These are phyloP conservation scores for Jatropha curcas DNA, from an alignment of 345 rosid genomes.

Conservation along the genomic window DNA sequence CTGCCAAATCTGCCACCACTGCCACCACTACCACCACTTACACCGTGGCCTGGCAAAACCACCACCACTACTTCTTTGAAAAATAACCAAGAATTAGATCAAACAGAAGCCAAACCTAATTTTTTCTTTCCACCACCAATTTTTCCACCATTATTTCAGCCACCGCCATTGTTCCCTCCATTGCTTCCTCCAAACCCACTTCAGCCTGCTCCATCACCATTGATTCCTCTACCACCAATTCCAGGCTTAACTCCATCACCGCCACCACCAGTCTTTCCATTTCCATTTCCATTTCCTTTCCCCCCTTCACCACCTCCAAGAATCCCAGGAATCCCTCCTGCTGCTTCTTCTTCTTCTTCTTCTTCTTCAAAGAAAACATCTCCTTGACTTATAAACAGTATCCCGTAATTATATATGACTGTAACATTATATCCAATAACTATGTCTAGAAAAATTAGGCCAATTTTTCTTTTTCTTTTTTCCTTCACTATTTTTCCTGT, in stretches of 20 bases:
- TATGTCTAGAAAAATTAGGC: not conserved
- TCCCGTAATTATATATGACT: not conserved
- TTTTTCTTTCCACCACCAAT: slow-evolving; percentile 19
- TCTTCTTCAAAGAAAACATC: slow-evolving; percentile 16
- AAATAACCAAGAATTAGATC: slow-evolving; percentile 10
- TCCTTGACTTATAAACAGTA: slow-evolving; percentile 26
- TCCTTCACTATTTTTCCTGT: not conserved
- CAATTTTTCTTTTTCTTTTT: not conserved
- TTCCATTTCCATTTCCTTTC: slow-evolving; percentile 33
- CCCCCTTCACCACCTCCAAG: slow-evolving; percentile 8
- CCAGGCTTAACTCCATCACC: slow-evolving; percentile 47
- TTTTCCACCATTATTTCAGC: slow-evolving; percentile 30
- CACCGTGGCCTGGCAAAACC: slow-evolving; percentile 37
- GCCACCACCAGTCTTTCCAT: slow-evolving; percentile 33
- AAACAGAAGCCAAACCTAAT: slow-evolving; percentile 11
- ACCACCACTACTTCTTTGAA: not conserved
- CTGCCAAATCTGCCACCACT: slow-evolving; percentile 48
- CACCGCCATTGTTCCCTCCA: slow-evolving; percentile 28
- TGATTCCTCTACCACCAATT: slow-evolving; percentile 45
- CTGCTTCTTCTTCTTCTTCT: slow-evolving; percentile 11
- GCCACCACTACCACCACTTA: slow-evolving; percentile 44
- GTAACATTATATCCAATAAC: slow-evolving; percentile 3
- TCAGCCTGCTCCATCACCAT: slow-evolving; percentile 32
- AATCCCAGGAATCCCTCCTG: slow-evolving; percentile 12
- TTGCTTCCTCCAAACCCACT: slow-evolving; percentile 25